These are phyloP conservation scores for Solanum clarkiae DNA, from an alignment of 257 asterid species.

Conservation along the genomic window DNA sequence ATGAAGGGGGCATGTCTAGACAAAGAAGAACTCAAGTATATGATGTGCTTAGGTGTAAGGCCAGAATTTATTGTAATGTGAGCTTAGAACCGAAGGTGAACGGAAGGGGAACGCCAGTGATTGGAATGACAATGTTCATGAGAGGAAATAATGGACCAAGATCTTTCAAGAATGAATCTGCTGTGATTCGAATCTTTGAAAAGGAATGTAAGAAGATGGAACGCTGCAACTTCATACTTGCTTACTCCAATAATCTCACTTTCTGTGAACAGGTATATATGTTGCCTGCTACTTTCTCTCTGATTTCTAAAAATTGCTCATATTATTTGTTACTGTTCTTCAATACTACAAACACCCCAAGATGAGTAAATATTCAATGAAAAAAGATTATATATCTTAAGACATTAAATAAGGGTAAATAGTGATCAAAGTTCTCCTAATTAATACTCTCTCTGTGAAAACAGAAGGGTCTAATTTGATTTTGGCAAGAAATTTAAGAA, in stretches of 20 bases:
- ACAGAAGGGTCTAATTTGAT: no score
- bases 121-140: conserved; percentile 56
- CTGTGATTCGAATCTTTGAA: conserved; percentile 34
- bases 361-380: no score
- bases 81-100: background rate
- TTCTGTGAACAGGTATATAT: conserved; percentile 51
- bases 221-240: conserved; percentile 46
- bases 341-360: no score
- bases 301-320: no score
- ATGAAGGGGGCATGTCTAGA: conserved; percentile 58
- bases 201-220: conserved; percentile 39
- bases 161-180: conserved; percentile 45
- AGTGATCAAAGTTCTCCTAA: no score
- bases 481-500: no score
- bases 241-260: conserved; percentile 45
- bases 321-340: no score
- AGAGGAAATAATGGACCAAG: conserved; percentile 36
- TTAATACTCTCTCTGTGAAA: no score
- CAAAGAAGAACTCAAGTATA: conserved; percentile 39
- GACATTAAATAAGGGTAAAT: no score
- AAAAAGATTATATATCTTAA: no score
- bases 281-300: background rate
- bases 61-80: conserved; percentile 41
- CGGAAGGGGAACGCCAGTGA: conserved; percentile 9
- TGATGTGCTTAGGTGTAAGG: conserved; percentile 51